A percentile compares a stretch with the other conserved stretches of the same genome.
Evolutionary conservation across 805 yeast genomes (phyloP).

Genomic region (Lachancea cidri): DNA sequence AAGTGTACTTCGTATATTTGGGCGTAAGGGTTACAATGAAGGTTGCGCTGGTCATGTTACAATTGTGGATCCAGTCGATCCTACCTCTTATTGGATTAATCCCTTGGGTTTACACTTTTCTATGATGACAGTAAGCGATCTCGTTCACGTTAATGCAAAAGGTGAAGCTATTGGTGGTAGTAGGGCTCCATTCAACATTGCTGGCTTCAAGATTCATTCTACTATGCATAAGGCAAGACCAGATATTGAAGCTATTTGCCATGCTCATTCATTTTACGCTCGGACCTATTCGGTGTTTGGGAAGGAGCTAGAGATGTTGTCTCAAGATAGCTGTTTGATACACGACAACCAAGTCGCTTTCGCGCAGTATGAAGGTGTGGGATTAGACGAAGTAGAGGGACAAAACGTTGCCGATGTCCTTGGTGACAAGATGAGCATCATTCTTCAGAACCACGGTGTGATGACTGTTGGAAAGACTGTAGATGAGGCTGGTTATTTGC

Average conservation of each 20-base stretch:
- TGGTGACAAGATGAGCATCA: constrained; percentile 50
- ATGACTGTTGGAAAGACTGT: constrained; percentile 65
- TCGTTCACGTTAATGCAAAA: constrained; percentile 57
- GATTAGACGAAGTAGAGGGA: constrained; percentile 62
- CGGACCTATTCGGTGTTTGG: constrained; percentile 64
- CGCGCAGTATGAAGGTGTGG: constrained; percentile 72
- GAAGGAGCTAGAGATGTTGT: constrained; percentile 66
- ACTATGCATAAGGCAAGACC: constrained; percentile 64
- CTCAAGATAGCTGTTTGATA: constrained; percentile 70
- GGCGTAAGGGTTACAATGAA: constrained; percentile 64
- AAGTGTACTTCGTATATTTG: constrained; percentile 74
- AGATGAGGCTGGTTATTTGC: constrained; percentile 69
- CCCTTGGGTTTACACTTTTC: constrained; percentile 72
- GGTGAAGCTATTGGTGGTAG: constrained; percentile 64
- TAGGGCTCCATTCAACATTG: constrained; percentile 49
- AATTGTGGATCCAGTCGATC: constrained; percentile 72
- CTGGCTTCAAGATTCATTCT: constrained; percentile 68
- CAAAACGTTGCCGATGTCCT: constrained; percentile 53
- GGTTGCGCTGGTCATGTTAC: constrained; percentile 83
- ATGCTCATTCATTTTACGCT: constrained; percentile 61
- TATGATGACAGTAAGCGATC: constrained; percentile 49
- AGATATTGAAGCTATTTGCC: constrained; percentile 68
- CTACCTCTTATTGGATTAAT: constrained; percentile 77
- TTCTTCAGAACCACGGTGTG: constrained; percentile 69
- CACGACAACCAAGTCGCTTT: constrained; percentile 65